These are phyloP conservation scores for Elsinoe fawcettii DNA, from an alignment of 2,329 filamentous ascomycete species.

Conservation along the genomic window DNA sequence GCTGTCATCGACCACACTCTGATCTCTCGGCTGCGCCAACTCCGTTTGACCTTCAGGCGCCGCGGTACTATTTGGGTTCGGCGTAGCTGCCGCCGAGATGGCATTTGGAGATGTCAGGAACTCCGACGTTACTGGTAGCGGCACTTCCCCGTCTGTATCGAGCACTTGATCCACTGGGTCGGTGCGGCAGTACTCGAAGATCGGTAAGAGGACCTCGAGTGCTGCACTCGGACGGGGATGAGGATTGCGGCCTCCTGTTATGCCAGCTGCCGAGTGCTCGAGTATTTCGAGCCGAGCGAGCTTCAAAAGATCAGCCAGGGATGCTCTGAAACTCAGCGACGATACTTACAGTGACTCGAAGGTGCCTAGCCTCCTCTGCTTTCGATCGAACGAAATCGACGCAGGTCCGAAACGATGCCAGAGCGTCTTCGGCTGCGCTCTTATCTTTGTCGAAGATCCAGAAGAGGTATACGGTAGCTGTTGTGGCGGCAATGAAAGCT, in stretches of 20 bases:
- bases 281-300: conserved; percentile 5
- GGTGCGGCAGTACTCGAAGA: conserved; percentile 10
- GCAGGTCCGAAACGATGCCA: neutral
- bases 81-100: neutral
- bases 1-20: neutral
- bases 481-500: neutral
- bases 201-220: conserved; percentile 4
- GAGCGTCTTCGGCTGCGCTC: conserved; percentile 1
- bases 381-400: neutral
- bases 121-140: neutral
- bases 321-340: neutral
- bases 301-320: neutral
- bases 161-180: conserved; percentile 2
- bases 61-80: neutral
- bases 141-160: neutral
- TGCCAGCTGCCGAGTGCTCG: neutral
- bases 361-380: neutral
- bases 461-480: conserved; percentile 10
- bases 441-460: conserved; percentile 8
- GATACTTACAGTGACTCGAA: conserved; percentile 1
- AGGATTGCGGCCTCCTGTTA: neutral
- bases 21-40: neutral
- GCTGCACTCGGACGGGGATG: conserved; percentile 3
- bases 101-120: conserved; percentile 10
- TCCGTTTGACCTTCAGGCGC: neutral